Evolutionary conservation across 352 stramenopile genomes (phyloP).

Genomic region (Plasmopara muralis): DNA sequence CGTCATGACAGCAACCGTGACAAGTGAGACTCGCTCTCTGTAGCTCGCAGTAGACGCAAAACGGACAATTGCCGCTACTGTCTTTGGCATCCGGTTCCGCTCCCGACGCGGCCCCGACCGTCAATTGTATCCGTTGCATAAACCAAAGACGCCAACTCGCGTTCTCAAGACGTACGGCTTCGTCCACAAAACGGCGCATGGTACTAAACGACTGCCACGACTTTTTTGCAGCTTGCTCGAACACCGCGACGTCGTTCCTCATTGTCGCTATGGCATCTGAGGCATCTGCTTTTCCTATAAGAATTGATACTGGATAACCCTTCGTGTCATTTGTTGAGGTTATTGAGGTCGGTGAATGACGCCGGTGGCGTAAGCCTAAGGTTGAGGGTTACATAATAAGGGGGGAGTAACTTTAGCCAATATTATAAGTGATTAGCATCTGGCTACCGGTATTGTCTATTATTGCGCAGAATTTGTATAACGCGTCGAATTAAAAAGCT

Average conservation of each 20-base stretch:
- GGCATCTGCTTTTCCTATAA: too few relatives aligned
- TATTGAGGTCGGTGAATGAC: too few relatives aligned
- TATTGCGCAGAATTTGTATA: too few relatives aligned
- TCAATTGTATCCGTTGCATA: conserved; percentile 40
- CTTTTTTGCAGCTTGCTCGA: conserved; percentile 70
- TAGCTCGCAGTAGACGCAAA: conserved; percentile 79
- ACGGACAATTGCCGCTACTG: conserved; percentile 2
- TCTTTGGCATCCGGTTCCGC: conserved; percentile 29
- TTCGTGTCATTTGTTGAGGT: too few relatives aligned
- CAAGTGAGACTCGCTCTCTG: conserved; percentile 63
- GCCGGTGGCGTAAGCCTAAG: too few relatives aligned
- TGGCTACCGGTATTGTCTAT: too few relatives aligned
- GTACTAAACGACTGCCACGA: conserved; percentile 85
- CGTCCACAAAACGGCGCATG: conserved; percentile 81
- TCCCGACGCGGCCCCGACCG: conserved; percentile 2
- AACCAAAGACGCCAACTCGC: conserved; percentile 78
- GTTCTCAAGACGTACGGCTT: conserved; percentile 76
- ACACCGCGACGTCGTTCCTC: conserved; percentile 43
- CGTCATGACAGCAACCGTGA: conserved; percentile 80
- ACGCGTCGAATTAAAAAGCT: too few relatives aligned
- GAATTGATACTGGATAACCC: too few relatives aligned
- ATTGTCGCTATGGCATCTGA: conserved; percentile 4
- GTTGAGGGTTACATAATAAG: too few relatives aligned
- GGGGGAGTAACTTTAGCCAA: too few relatives aligned
- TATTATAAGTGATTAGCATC: too few relatives aligned